Base-by-base conservation (phyloP, 1,139 yeast species). In the Pichia sorboxylosa region DNA sequence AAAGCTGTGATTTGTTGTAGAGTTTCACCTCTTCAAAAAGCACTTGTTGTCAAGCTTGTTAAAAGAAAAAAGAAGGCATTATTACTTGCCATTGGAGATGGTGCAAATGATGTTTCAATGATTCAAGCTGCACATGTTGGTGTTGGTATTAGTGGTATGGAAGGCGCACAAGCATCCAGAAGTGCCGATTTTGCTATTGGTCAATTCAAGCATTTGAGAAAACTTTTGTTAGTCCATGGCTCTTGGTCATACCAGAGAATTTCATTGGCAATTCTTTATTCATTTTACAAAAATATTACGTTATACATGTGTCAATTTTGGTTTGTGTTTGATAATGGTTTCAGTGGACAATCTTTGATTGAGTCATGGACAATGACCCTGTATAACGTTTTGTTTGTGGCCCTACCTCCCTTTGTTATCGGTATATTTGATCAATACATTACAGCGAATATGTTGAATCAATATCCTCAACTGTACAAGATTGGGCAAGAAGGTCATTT, bases 91-190 rank as follows among this genome's bases (percentile, higher is more conserved):
- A 81, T 90, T 51, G 99, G 99, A 33, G 99, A 90, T 59, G 99
- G 98, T 46, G 96, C 98, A 4, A 90, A 90, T 52, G 99, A 90
- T 61, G 98, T 90, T 20, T 82, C 94, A 28, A 90, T 90, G 99
- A 90, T 90, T 46, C 98, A 90, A 57, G 96, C 97, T 11, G 98
- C 98, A 0, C 95, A 90, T 56, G 94, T 90, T 32, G 99, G 99
- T 39, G 93, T 90, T 28, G 99, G 99, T 52, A 90, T 90, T 45
- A 83, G 92, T 50, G 99, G 99, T 46, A 82, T 84, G 83, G 98
- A 92, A 60, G 99, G 99, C 46, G 87, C 87, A 85, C 99, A 92
- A 57, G 98, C 98, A 7, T 97, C 98, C 0, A 69, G 98, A 56
- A 78, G 93, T 56, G 98, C 99, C 0, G 99, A 92, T 63, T 75